Percentiles rank a stretch among this genome's conserved stretches.
Conservation (phyloP, 768 basidiomycete genomes). For the Suillus brevipes region DNA sequence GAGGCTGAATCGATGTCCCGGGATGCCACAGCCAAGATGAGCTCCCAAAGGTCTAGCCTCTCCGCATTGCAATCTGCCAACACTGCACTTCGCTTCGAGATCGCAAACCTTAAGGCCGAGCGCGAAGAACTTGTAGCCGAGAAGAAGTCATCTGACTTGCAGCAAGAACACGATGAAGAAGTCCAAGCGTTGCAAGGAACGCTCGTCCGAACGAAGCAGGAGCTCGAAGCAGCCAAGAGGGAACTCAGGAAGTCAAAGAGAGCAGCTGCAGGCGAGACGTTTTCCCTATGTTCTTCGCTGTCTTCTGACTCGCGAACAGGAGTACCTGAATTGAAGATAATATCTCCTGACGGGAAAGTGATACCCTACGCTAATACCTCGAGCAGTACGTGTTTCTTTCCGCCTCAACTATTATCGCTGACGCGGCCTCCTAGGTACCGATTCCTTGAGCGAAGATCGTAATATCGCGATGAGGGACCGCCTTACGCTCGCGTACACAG, state of each 20-base stretch:
- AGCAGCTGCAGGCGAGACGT: neutral
- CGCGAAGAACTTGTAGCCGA: neutral
- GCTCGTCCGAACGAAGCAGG: neutral
- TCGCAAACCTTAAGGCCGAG: neutral
- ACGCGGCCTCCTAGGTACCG: neutral
- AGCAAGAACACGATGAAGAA: neutral
- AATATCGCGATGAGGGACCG: neutral
- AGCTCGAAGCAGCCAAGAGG: neutral
- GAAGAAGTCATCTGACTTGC: neutral
- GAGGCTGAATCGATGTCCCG: neutral
- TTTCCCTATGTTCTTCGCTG: neutral
- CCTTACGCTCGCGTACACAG: neutral
- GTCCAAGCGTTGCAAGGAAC: neutral
- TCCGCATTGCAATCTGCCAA: neutral
- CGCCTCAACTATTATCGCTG: neutral
- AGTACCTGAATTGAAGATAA: neutral
- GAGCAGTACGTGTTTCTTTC: neutral
- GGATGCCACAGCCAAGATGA: constrained; percentile 1
- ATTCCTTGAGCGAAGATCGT: neutral
- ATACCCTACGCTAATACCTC: neutral
- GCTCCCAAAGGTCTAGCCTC: neutral
- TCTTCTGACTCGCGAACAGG: neutral
- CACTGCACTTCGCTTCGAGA: neutral
- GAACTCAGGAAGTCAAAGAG: neutral
- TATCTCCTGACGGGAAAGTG: neutral